These are phyloP conservation scores for Lactarius quietus DNA, from an alignment of 768 basidiomycete species.

Conservation along the genomic window DNA sequence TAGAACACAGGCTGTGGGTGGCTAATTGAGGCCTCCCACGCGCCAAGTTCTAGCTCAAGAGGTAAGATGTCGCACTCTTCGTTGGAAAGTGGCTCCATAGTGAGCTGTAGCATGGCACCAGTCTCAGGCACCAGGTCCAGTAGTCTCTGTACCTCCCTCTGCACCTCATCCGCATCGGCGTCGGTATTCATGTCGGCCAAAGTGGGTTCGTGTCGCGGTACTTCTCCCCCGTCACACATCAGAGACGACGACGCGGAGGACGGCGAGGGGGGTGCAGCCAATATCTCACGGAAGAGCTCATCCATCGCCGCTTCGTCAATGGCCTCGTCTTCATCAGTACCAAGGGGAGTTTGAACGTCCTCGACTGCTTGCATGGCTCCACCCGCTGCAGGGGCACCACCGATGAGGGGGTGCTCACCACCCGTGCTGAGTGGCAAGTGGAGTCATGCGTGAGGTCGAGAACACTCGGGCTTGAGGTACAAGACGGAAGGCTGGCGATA, in stretches of 20 bases:
- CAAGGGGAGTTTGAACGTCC: constrained; percentile 10
- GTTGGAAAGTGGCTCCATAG: constrained; percentile 4
- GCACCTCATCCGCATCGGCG: constrained; percentile 33
- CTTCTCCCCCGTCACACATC: constrained; percentile 29
- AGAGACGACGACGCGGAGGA: constrained; percentile 36
- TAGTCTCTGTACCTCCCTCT: constrained; percentile 60
- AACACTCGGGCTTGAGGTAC: constrained; percentile 34
- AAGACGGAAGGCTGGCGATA: constrained; percentile 28
- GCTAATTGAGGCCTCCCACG: constrained; percentile 23
- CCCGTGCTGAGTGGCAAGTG: constrained; percentile 99
- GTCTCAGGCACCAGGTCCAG: constrained; percentile 49
- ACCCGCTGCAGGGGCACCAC: constrained; percentile 94
- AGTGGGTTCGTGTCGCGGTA: constrained; percentile 25
- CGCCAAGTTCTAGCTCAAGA: constrained; percentile 33
- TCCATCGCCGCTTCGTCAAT: constrained; percentile 66
- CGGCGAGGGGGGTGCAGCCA: constrained; percentile 45
- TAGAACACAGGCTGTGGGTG: constrained; percentile 29
- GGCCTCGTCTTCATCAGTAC: constrained; percentile 29
- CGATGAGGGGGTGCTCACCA: constrained; percentile 72
- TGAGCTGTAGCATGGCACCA: constrained; percentile 30
- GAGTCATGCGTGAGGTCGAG: constrained; percentile 44
- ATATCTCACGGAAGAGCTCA: constrained; percentile 64
- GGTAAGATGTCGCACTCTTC: constrained; percentile 29
- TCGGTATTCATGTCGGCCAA: neutral
- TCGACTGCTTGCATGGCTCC: constrained; percentile 42